Evolutionary conservation across 1,284 basidiomycete species (phyloP), one percentile per base, ranked within the genome.

Genomic region (Salmacisia buchloeana): DNA sequence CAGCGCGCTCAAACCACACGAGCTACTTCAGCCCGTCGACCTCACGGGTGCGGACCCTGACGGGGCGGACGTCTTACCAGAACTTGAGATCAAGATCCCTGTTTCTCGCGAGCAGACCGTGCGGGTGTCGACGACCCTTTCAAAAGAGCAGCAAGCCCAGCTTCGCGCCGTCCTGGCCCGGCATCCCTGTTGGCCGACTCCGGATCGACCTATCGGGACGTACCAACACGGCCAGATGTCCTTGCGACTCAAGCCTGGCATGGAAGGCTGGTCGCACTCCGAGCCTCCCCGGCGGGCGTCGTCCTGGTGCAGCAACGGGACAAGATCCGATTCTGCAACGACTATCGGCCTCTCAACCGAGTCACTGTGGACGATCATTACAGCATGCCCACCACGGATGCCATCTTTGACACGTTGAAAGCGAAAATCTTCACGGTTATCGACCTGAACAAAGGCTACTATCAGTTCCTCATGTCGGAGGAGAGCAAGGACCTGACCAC

Each of bases 381-480:
- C 65, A 82, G 82, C 0, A 71, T 84, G 15, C 82, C 82, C 0
- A 60, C 76, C 29, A 81, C 82, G 58, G 64, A 70, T 3, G 81
- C 83, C 27, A 83, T 83, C 34, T 46, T 83, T 0, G 74, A 78
- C 38, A 65, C 78, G 0, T 64, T 83, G 0, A 67, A 71, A 0
- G 65, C 77, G 4, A 75, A 80, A 61, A 78, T 73, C 13, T 67
- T 83, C 1, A 76, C 80, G 1, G 74, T 80, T 0, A 65, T 83
- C 7, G 82, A 83, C 64, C 81, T 81, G 0, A 65, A 82, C 3
- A 70, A 82, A 0, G 81, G 82, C 7, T 83, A 83, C 60, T 82
- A 78, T 9, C 83, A 83, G 61, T 57, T 83, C 0, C 68, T 69
- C 10, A 76, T 83, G n/a, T 63, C 56, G 1, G 61, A 70, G 0